phyloP scores from a whole-genome alignment of 2,329 filamentous ascomycete genomes.

The Sporothrix dimorphospora region DNA sequence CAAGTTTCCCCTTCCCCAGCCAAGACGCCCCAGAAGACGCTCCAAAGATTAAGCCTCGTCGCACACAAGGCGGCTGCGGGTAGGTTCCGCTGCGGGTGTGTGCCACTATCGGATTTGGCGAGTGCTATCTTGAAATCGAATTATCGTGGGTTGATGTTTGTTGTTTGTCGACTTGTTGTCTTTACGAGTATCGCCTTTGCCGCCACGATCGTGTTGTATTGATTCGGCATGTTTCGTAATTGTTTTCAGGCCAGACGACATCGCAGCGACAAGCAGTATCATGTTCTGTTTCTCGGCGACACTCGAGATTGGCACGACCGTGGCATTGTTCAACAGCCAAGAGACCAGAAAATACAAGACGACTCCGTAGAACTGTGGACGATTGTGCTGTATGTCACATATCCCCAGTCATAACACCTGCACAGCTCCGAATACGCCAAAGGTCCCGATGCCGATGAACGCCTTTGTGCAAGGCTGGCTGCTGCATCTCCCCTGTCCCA shows the following conservation, averaged over 20 bases:
- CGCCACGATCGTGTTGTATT: not conserved
- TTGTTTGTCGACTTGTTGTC: not conserved
- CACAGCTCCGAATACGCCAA: not conserved
- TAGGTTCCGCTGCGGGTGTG: not conserved
- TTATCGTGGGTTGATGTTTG: not conserved
- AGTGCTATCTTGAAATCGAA: not conserved
- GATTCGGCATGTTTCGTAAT: slow-evolving; percentile 1
- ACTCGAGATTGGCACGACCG: not conserved
- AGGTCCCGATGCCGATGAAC: not conserved
- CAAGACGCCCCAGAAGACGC: not conserved
- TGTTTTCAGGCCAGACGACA: not conserved
- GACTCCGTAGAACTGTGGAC: not conserved
- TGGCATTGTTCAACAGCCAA: slow-evolving; percentile 4
- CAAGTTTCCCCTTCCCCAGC: not conserved
- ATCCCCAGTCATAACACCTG: no score
- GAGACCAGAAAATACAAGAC: not conserved
- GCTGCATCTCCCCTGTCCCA: slow-evolving; percentile 12
- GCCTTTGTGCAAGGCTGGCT: not conserved
- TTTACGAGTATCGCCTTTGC: not conserved
- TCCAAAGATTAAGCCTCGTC: slow-evolving; percentile 7
- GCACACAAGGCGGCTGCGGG: not conserved
- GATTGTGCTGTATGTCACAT: no score
- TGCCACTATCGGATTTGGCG: not conserved
- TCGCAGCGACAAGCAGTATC: not conserved
- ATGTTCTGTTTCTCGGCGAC: not conserved